Base-by-base conservation (phyloP, 495 filamentous ascomycete genomes). In the Glutinoglossum americanum region DNA sequence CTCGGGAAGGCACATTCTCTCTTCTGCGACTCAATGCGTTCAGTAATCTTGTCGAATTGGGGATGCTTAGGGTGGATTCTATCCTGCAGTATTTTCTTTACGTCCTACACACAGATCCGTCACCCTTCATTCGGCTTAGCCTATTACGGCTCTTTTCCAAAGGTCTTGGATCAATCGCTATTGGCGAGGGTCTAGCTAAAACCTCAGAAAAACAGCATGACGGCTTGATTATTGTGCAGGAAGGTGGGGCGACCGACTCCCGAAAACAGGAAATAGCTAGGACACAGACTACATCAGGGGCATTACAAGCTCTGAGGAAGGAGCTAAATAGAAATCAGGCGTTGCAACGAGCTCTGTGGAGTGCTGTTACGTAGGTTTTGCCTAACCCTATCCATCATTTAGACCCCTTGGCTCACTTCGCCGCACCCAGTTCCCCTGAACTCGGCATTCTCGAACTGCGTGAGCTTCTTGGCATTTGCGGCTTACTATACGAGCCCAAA, bases 11-110 rank as follows among this genome's bases (percentile, higher is more conserved):
- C 51, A 95, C 85, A 21, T 78, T 80, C 47, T 87, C 94, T 56
- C 71, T 80, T 15, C 79, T 97, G 27, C 84, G 92, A 1, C 69
- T 94, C 39, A 81, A 84, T 60, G 89, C 88, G 1, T 95, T 94
- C 64, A 76, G 83, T 54, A 84, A 79, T 56, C 74, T 97, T 0
- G 74, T 90, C 39, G 82, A 90, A 48, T 75, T 93, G 19, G 88
- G 89, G 37, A 70, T 85, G 49, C 71, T 88, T 35, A 71, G 76
- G 30, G 77, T 77, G 54, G 70, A 77, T 10, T 68, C 74, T 1
- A 72, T 94, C 26, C 62, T 89, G 41, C 73, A 73, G 56, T 83
- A 85, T 65, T 77, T 94, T 51, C 73, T 94, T 13, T 77, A 76
- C 55, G 74, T 77, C 27, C 71, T 93, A 64, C 84, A 79, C 25